A percentile compares a stretch with the other conserved stretches of the same genome.
These are phyloP conservation scores for Wickerhamia fluorescens DNA, from an alignment of 805 yeast species.

Conservation along the genomic window DNA sequence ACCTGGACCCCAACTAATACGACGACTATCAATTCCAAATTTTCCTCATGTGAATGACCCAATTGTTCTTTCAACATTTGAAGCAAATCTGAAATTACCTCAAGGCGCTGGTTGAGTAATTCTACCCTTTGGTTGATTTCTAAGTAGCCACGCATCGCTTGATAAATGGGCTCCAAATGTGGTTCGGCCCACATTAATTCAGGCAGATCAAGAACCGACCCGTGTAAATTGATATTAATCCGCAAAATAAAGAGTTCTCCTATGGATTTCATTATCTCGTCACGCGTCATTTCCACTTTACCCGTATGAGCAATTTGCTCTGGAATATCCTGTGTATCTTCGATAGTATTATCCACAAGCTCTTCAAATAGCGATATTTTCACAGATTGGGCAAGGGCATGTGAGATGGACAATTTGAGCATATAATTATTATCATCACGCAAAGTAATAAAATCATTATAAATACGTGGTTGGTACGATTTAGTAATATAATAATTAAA, in stretches of 20 bases:
- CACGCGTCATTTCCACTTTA: slow-evolving; percentile 88
- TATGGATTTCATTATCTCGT: slow-evolving; percentile 93
- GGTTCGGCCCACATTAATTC: slow-evolving; percentile 99
- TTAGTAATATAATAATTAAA: slow-evolving; percentile 91
- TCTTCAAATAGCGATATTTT: slow-evolving; percentile 95
- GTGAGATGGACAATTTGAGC: slow-evolving; percentile 88
- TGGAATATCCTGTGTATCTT: slow-evolving; percentile 95
- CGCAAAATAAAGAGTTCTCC: slow-evolving; percentile 90
- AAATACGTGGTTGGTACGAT: slow-evolving; percentile 90
- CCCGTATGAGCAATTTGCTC: slow-evolving; percentile 93
- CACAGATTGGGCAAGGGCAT: slow-evolving; percentile 92
- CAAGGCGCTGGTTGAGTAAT: slow-evolving; percentile 81
- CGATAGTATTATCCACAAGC: slow-evolving; percentile 92
- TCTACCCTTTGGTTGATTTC: slow-evolving; percentile 94
- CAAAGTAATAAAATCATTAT: slow-evolving; percentile 89
- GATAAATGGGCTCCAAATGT: slow-evolving; percentile 93
- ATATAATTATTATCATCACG: slow-evolving; percentile 86
- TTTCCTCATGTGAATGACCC: slow-evolving; percentile 90
- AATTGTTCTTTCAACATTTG: slow-evolving; percentile 96
- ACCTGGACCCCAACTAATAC: slow-evolving; percentile 90
- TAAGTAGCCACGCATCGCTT: slow-evolving; percentile 90
- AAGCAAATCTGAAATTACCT: slow-evolving; percentile 85
- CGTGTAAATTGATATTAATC: slow-evolving; percentile 76
- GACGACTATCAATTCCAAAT: slow-evolving; percentile 84
- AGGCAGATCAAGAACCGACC: slow-evolving; percentile 89